These are phyloP conservation scores for Borovskyia barvae DNA, from an alignment of 208 protist species.

Conservation along the genomic window DNA sequence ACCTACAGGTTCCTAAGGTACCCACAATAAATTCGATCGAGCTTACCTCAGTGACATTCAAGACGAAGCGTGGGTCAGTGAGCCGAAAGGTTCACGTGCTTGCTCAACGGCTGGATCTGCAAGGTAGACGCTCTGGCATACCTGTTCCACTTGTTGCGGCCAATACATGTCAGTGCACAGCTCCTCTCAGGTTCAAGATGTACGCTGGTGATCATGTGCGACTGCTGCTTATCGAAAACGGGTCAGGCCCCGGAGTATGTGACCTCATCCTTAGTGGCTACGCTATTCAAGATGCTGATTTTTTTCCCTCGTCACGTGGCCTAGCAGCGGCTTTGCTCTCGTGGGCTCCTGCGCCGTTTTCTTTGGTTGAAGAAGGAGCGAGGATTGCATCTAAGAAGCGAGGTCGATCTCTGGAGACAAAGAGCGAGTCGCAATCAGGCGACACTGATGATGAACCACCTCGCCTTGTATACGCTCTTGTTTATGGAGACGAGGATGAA, in stretches of 20 bases:
- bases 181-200: constrained; percentile 3
- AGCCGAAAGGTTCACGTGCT: constrained; percentile 10
- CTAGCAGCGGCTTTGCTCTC: constrained; percentile 4
- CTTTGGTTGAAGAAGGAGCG: neutral
- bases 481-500: constrained; percentile 61
- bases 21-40: constrained; percentile 12
- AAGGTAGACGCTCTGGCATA: neutral
- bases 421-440: neutral
- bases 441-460: constrained; percentile 28
- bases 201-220: constrained; percentile 4
- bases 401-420: neutral
- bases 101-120: constrained; percentile 11
- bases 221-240: constrained; percentile 11
- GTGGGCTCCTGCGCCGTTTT: constrained; percentile 14
- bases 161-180: constrained; percentile 5
- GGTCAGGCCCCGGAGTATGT: neutral
- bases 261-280: constrained; percentile 15
- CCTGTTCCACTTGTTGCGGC: constrained; percentile 12
- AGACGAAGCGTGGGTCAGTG: neutral
- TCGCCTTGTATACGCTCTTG: constrained; percentile 45
- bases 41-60: constrained; percentile 8
- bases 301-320: neutral
- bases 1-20: constrained; percentile 9
- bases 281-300: constrained; percentile 1
- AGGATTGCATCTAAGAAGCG: constrained; percentile 7